Base-by-base conservation (phyloP, 2,329 filamentous ascomycete species). In the Septoria linicola region DNA sequence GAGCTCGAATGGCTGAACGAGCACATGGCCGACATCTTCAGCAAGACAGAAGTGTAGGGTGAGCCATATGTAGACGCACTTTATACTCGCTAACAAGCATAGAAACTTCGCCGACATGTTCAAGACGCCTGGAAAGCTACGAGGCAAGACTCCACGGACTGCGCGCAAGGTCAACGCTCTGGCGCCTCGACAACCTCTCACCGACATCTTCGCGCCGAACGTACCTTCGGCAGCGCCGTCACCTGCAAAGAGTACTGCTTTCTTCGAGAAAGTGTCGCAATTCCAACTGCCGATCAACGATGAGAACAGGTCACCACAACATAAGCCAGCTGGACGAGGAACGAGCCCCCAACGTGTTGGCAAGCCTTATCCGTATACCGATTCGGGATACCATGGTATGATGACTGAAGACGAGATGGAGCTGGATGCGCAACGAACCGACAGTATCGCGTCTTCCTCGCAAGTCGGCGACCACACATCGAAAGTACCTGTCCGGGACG, bases 1-100 rank as follows among this genome's bases (percentile, higher is more conserved):
- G 93, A 99, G 70, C 76, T 97, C 66, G 91, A 97, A 68, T 99
- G 93, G 93, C 77, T 99, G 63, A 97, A 99, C 66, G 93, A 97
- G 73, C 93, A 99, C 70, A 96, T 99, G 92, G 83, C 83, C 42
- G 89, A 95, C 58, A 89, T 99, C 65, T 95, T 97, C 69, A 86
- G 84, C 64, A 84, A 86, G 63, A 87, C 90, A 66, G 83, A 91
- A 72, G 82, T 90, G 93, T 96, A n/a, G n/a, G n/a, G n/a, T n/a
- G n/a, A n/a, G n/a, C n/a, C n/a, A n/a, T n/a, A n/a, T n/a, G n/a
- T n/a, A n/a, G n/a, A n/a, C n/a, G n/a, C n/a, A n/a, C n/a, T n/a
- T n/a, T n/a, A n/a, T n/a, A n/a, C n/a, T n/a, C n/a, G 48, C 66
- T 73, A 49, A 73, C 55, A n/a, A 8, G 25, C 20, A 20, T 63